Conservation (phyloP, 2,329 filamentous ascomycete species). For the Colletotrichum sansevieriae region DNA sequence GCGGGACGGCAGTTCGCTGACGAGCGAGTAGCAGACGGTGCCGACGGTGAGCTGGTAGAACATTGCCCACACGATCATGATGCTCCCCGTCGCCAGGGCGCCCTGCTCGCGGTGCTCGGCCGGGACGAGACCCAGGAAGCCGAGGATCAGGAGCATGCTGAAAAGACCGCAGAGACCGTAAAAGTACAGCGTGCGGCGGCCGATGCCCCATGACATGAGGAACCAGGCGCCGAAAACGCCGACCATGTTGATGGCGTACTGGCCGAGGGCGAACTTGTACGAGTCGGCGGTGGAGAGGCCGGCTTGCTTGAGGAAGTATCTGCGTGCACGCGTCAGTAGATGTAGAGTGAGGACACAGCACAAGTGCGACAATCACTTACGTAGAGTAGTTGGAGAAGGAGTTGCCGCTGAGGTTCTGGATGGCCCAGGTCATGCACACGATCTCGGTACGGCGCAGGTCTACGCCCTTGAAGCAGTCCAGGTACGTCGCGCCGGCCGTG, state of each 20-base stretch:
- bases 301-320: constrained; percentile 71
- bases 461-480: constrained; percentile 86
- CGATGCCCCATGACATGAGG: constrained; percentile 80
- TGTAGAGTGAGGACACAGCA: background rate
- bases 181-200: constrained; percentile 81
- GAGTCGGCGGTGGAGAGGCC: constrained; percentile 65
- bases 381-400: constrained; percentile 76
- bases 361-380: constrained; percentile 47
- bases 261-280: constrained; percentile 73
- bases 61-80: constrained; percentile 87
- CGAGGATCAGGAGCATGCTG: constrained; percentile 83
- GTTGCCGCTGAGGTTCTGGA: constrained; percentile 74
- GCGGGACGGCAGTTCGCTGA: constrained; percentile 85
- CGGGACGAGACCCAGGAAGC: constrained; percentile 83
- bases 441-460: constrained; percentile 83
- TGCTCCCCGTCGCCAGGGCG: constrained; percentile 83
- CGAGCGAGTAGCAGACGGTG: constrained; percentile 90
- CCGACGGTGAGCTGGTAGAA: constrained; percentile 90
- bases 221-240: constrained; percentile 87
- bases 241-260: constrained; percentile 80
- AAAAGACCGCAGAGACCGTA: constrained; percentile 81
- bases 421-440: constrained; percentile 74
- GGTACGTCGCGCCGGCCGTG: constrained; percentile 79
- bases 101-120: constrained; percentile 68
- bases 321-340: constrained; percentile 44